Conservation (phyloP, 2,329 filamentous ascomycete genomes). For the Diaporthe batatas region DNA sequence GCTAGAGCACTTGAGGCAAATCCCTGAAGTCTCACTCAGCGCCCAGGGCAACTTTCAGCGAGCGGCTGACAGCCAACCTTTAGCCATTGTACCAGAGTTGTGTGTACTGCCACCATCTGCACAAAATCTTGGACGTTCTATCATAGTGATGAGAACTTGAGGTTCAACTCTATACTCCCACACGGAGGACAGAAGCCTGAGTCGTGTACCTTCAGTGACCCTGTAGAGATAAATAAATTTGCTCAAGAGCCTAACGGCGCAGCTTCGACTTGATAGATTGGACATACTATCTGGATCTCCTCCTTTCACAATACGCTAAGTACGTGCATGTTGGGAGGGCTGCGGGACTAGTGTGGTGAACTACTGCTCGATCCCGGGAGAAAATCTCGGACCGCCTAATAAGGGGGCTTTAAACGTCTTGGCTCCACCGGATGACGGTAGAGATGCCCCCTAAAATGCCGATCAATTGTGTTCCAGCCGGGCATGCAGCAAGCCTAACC, state of each 20-base stretch:
- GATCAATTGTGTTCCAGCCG: slow-evolving; percentile 9
- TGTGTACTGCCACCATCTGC: too few relatives aligned
- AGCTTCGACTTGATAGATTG: background rate
- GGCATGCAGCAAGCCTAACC: background rate
- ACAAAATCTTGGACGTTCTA: background rate
- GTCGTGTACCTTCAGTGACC: too few relatives aligned
- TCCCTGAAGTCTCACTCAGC: too few relatives aligned
- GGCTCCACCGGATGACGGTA: slow-evolving; percentile 22
- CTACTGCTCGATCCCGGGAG: slow-evolving; percentile 21
- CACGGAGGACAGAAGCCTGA: background rate
- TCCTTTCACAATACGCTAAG: background rate
- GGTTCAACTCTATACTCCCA: background rate
- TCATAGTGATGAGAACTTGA: background rate
- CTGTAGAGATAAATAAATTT: background rate
- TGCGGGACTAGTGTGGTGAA: background rate
- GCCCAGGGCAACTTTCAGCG: too few relatives aligned
- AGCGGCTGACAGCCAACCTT: background rate
- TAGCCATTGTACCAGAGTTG: too few relatives aligned
- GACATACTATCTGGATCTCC: background rate
- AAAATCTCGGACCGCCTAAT: slow-evolving; percentile 16
- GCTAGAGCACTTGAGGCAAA: too few relatives aligned
- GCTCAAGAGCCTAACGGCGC: background rate
- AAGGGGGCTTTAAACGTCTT: slow-evolving; percentile 2
- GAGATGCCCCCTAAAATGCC: background rate
- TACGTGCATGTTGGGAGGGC: background rate